Conservation (phyloP, 2,329 filamentous ascomycete genomes). For the Leptographium procerum region DNA sequence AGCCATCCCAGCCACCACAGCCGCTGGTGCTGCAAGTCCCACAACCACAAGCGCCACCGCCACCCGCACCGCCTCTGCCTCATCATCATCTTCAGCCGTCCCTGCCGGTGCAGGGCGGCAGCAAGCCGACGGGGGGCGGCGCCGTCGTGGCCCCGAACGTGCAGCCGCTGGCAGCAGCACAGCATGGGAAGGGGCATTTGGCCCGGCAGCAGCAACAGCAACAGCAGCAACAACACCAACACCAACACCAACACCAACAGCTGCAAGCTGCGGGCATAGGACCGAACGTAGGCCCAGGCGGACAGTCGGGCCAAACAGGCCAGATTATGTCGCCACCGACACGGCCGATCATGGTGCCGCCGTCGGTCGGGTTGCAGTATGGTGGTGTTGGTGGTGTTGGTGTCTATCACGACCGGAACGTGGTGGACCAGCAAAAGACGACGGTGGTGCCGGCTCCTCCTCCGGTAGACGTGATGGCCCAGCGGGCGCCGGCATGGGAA, state of each 20-base stretch:
- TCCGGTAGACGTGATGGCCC: neutral
- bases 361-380: slow-evolving; percentile 6
- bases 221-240: neutral
- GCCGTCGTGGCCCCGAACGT: neutral
- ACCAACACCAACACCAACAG: neutral
- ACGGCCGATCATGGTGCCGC: slow-evolving; percentile 31
- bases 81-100: neutral
- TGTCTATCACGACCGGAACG: slow-evolving; percentile 8
- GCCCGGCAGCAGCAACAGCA: neutral
- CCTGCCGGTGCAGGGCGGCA: neutral
- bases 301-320: neutral
- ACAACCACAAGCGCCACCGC: slow-evolving; percentile 12
- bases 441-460: neutral
- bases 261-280: neutral
- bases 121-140: neutral
- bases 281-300: neutral
- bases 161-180: neutral
- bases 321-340: neutral
- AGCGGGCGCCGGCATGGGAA: slow-evolving; percentile 11
- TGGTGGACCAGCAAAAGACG: slow-evolving; percentile 1
- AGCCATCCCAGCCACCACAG: neutral
- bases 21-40: neutral
- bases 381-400: too few relatives aligned
- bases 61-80: neutral
- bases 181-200: neutral